Evolutionary conservation across 176 grass and related monocot species (phyloP).

Genomic region (Bonia amplexicaulis): DNA sequence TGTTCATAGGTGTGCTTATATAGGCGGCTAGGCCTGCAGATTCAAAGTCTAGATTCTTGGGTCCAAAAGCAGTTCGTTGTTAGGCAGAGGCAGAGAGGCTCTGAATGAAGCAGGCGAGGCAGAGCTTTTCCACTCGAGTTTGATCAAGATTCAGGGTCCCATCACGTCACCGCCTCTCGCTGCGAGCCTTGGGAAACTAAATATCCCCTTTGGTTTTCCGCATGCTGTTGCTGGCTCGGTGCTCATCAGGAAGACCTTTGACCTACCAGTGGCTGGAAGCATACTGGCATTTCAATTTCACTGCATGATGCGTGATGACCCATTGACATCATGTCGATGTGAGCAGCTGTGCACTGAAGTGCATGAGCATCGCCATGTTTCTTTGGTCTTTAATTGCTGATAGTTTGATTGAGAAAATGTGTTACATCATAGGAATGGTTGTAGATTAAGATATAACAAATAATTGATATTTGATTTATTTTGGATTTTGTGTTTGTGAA

Average conservation of each 20-base stretch:
- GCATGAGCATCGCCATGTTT: not conserved
- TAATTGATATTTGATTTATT: too few relatives aligned
- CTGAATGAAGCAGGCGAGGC: not conserved
- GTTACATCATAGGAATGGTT: too few relatives aligned
- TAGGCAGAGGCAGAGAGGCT: not conserved
- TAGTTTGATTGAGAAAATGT: not conserved
- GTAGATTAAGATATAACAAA: too few relatives aligned
- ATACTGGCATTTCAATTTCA: not conserved
- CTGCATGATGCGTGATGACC: not conserved
- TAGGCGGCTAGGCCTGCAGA: constrained; percentile 24
- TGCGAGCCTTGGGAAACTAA: constrained; percentile 29
- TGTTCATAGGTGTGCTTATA: not conserved
- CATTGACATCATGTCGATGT: not conserved
- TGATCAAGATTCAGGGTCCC: constrained; percentile 15
- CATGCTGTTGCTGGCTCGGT: not conserved
- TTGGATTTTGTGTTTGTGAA: too few relatives aligned
- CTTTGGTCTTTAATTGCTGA: not conserved
- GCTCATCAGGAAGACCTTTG: not conserved
- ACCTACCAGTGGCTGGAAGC: not conserved
- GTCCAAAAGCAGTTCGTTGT: constrained; percentile 17
- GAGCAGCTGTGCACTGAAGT: not conserved
- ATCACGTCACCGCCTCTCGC: not conserved
- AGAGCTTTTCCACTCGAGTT: constrained; percentile 13
- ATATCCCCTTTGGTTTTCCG: not conserved
- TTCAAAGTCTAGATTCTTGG: constrained; percentile 26